Conservation (phyloP, 2,329 filamentous ascomycete species). For the Alternaria longipes region DNA sequence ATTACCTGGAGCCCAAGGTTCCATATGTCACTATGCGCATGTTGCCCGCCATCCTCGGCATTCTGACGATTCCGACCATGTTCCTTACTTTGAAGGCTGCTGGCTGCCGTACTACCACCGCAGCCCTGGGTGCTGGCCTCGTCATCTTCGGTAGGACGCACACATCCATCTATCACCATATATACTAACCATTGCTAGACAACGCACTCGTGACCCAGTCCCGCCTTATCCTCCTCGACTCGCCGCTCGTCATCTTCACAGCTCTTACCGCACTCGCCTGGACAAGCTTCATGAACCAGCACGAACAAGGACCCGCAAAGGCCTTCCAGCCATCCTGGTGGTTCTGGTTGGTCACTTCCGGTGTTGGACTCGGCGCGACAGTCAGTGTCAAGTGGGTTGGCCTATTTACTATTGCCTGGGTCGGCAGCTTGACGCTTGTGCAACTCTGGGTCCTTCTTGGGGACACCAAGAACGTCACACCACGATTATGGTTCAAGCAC, state of each 20-base stretch:
- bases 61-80: slow-evolving; percentile 88
- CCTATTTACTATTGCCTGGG: slow-evolving; percentile 98
- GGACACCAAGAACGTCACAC: slow-evolving; percentile 84
- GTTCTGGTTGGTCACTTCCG: slow-evolving; percentile 94
- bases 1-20: slow-evolving; percentile 92
- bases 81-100: slow-evolving; percentile 92
- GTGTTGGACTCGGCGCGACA: slow-evolving; percentile 87
- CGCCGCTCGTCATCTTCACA: slow-evolving; percentile 91
- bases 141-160: slow-evolving; percentile 81
- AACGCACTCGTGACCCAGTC: slow-evolving; percentile 96
- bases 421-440: slow-evolving; percentile 86
- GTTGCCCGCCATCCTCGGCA: slow-evolving; percentile 87
- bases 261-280: slow-evolving; percentile 91
- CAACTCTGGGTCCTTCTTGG: slow-evolving; percentile 96
- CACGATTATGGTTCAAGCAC: slow-evolving; percentile 91
- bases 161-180: not conserved
- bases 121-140: slow-evolving; percentile 81
- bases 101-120: slow-evolving; percentile 87
- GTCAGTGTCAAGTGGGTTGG: slow-evolving; percentile 99
- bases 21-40: slow-evolving; percentile 98
- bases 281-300: slow-evolving; percentile 94
- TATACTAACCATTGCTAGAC: slow-evolving; percentile 65
- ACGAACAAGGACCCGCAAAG: slow-evolving; percentile 87
- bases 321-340: slow-evolving; percentile 94
- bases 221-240: slow-evolving; percentile 93